These are phyloP conservation scores for Croton laevigatus DNA, from an alignment of 441 rosid species.

Conservation along the genomic window DNA sequence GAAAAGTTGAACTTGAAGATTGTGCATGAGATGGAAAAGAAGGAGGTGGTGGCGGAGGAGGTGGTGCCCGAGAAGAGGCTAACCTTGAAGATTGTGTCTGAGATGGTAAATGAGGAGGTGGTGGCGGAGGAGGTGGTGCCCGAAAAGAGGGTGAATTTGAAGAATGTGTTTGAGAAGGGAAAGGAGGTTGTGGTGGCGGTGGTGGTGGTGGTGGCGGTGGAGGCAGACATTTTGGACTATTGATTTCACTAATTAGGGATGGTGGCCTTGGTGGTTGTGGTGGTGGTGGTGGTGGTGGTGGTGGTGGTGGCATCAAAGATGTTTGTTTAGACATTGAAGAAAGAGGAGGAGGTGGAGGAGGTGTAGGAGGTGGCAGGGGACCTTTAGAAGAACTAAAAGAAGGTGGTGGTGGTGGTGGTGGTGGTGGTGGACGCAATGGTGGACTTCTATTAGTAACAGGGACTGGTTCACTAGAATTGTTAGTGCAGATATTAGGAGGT, in stretches of 20 bases:
- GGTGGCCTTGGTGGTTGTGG: conserved; percentile 18
- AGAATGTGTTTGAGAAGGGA: neutral
- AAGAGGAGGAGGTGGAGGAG: conserved; percentile 12
- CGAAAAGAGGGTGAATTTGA: neutral
- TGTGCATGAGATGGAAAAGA: neutral
- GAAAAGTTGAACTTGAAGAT: neutral
- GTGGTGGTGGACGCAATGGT: conserved; percentile 20
- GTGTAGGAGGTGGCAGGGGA: conserved; percentile 30
- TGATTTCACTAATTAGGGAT: neutral
- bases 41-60: conserved; percentile 13
- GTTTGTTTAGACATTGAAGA: conserved; percentile 20
- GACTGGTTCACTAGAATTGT: conserved; percentile 5
- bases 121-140: conserved; percentile 15
- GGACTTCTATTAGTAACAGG: conserved; percentile 8
- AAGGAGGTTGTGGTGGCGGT: conserved; percentile 22
- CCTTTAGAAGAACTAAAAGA: conserved; percentile 19
- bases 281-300: conserved; percentile 30
- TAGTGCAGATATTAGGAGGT: conserved; percentile 14
- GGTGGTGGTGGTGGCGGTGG: conserved; percentile 28
- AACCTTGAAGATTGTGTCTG: neutral
- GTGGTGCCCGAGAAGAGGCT: conserved; percentile 14
- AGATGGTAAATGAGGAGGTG: neutral
- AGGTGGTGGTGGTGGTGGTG: conserved; percentile 22
- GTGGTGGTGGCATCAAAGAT: conserved; percentile 1
- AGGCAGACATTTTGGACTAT: neutral